Evolutionary conservation across 208 protist species (phyloP), one percentile per base, ranked within the genome.

Genomic region (Acanthamoeba quina): DNA sequence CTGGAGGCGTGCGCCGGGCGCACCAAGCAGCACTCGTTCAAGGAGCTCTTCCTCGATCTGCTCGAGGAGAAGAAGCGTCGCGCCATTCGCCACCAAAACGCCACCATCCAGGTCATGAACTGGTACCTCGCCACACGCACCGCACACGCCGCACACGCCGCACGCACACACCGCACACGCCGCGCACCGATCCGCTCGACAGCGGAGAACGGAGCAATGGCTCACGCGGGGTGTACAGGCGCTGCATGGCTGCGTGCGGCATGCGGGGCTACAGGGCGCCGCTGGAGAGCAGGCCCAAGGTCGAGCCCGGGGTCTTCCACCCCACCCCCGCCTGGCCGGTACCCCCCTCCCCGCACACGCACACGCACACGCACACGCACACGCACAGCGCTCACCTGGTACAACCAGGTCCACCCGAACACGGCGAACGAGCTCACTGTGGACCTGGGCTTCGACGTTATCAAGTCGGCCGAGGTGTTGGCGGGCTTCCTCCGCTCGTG

Each of bases 391-490:
- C 21, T n/a, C n/a, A n/a, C n/a, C n/a, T n/a, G n/a, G n/a, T n/a
- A n/a, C 66, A 74, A 31, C 9, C 66, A 74, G 66, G 66, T 74
- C n/a, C 66, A 74, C 66, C 66, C 66, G 66, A 74, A 74, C 66
- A 29, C 66, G 66, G 2, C 66, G 19, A 74, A 74, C 66, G 31
- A 3, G 29, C 31, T 74, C 24, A 37, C 31, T 4, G n/a, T 74
- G 19, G n/a, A 74, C 19, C 66, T 74, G 13, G 66, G 66, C 24
- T 74, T 74, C 26, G 66, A 74, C 31, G 10, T 74, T 4, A 37
- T 3, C 3, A 31, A 74, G 66, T 74, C 66, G 6, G 66, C 66
- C 31, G 11, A 74, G 6, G 24, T 34, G 11, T 17, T 74, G 29
- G 66, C 26, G 3, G 5, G 6, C 29, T 74, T 74, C 66, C 11